Evolutionary conservation across 169 alveolate genomes (phyloP), one percentile per base, ranked within the genome.

Genomic region (Eimeria acervulina): DNA sequence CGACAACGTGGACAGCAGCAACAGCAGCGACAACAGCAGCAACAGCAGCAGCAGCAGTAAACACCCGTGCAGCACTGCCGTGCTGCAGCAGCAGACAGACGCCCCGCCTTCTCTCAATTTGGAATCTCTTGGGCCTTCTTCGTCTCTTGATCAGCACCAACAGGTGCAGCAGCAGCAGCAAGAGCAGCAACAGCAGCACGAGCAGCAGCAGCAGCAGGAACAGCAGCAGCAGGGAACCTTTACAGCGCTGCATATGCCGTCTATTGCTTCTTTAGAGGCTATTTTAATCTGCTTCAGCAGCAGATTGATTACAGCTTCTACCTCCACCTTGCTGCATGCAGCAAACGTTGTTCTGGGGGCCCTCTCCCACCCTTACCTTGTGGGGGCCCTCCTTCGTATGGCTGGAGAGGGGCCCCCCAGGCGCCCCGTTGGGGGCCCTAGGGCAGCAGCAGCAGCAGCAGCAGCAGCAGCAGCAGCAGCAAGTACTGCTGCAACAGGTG

Each of bases 271-370:
- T 26, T n/a, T 80, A 31, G 89, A 42, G 66, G 89, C 33, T n/a
- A 80, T 80, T 31, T n/a, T 80, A 3, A 80, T 31, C 89, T 80
- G 89, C 89, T 80, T 36, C 66, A 80, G 89, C 66, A 80, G 89
- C 66, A 31, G 89, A 10, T 61, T 80, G 31, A 66, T 80, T 23
- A 80, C 89, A 40, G 61, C 68, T 40, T 23, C 89, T n/a, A 80
- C 89, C 6, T 26, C 89, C 6, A 17, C 68, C 17, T 15, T 80
- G 31, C 36, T 80, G 59, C 89, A 80, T 42, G 89, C 89, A 23
- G 1, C 63, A 26, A 21, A 26, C n/a, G 31, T 80, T 61, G 47
- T 61, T 19, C 38, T 80, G 19, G 47, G 66, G 66, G 89, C 89
- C 89, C 89, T 80, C 38, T 33, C 63, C 7, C 89, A 80, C 33